Percentiles rank a stretch among this genome's conserved stretches.
Evolutionary conservation across 495 filamentous ascomycete genomes (phyloP).

Genomic region (Penicillium psychrofluorescens): DNA sequence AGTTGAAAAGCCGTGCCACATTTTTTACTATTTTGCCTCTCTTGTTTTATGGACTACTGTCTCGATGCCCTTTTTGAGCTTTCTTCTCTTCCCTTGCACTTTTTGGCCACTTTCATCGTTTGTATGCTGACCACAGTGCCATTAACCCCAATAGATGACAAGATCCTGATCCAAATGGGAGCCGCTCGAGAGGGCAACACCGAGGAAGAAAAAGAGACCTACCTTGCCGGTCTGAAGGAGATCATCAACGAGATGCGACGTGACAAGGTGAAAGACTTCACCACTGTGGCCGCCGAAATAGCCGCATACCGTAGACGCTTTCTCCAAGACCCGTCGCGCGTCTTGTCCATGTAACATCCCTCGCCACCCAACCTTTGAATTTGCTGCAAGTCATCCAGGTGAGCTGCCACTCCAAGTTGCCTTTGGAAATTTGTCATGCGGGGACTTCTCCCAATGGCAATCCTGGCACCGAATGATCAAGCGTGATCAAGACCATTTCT

Average conservation of each 20-base stretch:
- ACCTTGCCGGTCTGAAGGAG: slow-evolving; percentile 65
- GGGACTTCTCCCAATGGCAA: no score
- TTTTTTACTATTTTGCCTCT: slow-evolving; percentile 5
- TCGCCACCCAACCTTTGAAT: background rate
- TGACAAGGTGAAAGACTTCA: slow-evolving; percentile 72
- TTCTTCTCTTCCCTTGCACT: slow-evolving; percentile 3
- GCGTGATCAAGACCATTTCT: no score
- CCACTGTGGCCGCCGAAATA: slow-evolving; percentile 73
- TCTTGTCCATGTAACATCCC: slow-evolving; percentile 38
- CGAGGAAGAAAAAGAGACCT: slow-evolving; percentile 62
- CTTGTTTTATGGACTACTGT: slow-evolving; percentile 6
- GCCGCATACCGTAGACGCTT: slow-evolving; percentile 71
- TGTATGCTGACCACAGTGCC: slow-evolving; percentile 54
- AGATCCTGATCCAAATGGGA: slow-evolving; percentile 77
- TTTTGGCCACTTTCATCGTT: slow-evolving; percentile 24
- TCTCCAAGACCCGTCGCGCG: slow-evolving; percentile 46
- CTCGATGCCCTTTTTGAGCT: slow-evolving; percentile 6
- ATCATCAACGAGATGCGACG: slow-evolving; percentile 69
- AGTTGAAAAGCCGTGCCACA: slow-evolving; percentile 26
- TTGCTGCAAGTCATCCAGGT: slow-evolving; percentile 17
- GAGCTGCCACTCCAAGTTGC: slow-evolving; percentile 19
- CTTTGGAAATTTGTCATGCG: background rate
- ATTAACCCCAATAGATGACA: slow-evolving; percentile 65
- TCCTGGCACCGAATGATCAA: no score
- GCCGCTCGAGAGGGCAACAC: slow-evolving; percentile 61